Evolutionary conservation across 768 basidiomycete genomes (phyloP), one percentile per base, ranked within the genome.

Genomic region (Pilatotrama ljubarskyi): DNA sequence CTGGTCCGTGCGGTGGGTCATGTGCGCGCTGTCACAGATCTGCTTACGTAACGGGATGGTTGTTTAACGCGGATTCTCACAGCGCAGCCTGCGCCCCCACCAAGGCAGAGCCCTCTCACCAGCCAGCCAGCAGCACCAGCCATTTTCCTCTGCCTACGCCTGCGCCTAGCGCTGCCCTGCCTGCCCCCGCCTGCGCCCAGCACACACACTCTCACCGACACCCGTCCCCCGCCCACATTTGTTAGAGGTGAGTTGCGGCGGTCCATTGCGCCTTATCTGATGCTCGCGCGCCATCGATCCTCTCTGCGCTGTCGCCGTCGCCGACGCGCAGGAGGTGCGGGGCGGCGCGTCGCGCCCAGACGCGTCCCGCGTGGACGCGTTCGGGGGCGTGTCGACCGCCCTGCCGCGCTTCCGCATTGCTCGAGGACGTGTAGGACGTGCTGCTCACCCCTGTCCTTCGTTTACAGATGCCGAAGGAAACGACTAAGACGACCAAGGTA

Each of bases 391-490:
- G 60, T 55, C 42, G 49, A 32, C 17, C 44, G 42, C 25, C 40
- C 29, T 48, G 44, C 25, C 51, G n/a, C 32, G 25, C 47, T 53
- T 64, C 62, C 62, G 32, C 58, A 52, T 44, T 40, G 41, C 53
- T 26, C 42, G 71, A 69, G 62, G 73, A 75, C 77, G 78, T 81
- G 75, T 76, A 64, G 68, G 73, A 75, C 69, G 61, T 65, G 62
- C 59, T 67, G 55, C 74, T 80, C 62, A 80, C 64, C 29, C 66
- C 64, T 63, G 61, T 69, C 68, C 69, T 66, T 55, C 66, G 65
- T 54, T 69, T 60, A 66, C 69, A 84, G 87, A 93, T 91, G 91
- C 90, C 90, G 66, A 92, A 91, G 74, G 89, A 85, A 73, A 74
- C 82, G 38, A 76, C 84, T 41, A 87, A 89, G 76, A 75, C 86